A percentile compares a stretch with the other conserved stretches of the same genome.
phyloP scores from a whole-genome alignment of 768 basidiomycete species.

The Multifurca ochricompacta region DNA sequence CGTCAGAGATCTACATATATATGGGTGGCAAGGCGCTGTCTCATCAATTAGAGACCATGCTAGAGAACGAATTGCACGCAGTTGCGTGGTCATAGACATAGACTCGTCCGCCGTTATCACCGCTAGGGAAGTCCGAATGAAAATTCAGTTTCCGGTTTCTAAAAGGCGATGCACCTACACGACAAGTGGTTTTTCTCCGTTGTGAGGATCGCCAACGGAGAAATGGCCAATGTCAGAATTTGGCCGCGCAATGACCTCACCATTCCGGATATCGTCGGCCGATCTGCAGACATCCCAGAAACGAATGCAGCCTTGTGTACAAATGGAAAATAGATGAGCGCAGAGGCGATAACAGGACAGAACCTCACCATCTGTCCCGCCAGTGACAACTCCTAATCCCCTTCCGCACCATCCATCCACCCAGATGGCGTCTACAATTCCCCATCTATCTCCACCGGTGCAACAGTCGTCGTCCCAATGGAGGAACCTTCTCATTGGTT shows the following conservation, averaged over 20 bases:
- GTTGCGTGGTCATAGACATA: constrained; percentile 17
- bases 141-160: background rate
- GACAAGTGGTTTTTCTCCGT: constrained; percentile 18
- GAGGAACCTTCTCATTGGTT: constrained; percentile 6
- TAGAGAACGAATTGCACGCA: background rate
- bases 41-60: background rate
- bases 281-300: constrained; percentile 19
- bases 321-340: background rate
- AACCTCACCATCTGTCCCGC: constrained; percentile 19
- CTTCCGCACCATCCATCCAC: constrained; percentile 16
- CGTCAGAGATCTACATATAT: too few relatives aligned
- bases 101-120: constrained; percentile 18
- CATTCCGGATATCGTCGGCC: constrained; percentile 14
- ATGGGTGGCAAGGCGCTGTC: background rate
- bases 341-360: background rate
- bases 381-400: constrained; percentile 15
- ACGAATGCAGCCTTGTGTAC: constrained; percentile 14
- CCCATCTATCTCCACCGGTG: constrained; percentile 6
- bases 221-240: constrained; percentile 20
- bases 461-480: constrained; percentile 18
- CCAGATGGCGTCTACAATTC: constrained; percentile 18
- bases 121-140: constrained; percentile 3
- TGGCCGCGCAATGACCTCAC: constrained; percentile 14
- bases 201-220: constrained; percentile 16
- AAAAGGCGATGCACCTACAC: constrained; percentile 8